A percentile compares a stretch with the other conserved stretches of the same genome.
phyloP scores from a whole-genome alignment of 192 early-diverging fungal species.

The Gonapodya prolifera region DNA sequence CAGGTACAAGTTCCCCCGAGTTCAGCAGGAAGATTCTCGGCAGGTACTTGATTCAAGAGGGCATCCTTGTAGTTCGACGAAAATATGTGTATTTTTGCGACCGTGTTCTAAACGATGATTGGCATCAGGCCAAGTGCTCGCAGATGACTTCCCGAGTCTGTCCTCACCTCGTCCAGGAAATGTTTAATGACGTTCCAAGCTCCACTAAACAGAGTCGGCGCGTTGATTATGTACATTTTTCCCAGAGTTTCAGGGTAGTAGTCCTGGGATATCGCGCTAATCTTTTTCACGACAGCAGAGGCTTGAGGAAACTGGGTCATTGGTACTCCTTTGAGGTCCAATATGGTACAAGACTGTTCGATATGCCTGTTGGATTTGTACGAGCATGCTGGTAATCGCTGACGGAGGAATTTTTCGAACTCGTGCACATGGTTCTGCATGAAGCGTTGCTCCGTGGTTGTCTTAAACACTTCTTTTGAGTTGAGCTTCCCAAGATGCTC shows the following conservation, averaged over 20 bases:
- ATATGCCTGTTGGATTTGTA: constrained; percentile 42
- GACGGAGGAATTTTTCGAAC: constrained; percentile 55
- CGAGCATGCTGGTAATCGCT: constrained; percentile 69
- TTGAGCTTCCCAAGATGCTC: constrained; percentile 70
- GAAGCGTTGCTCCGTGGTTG: constrained; percentile 56
- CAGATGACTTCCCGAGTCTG: background rate
- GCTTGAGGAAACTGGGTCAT: constrained; percentile 61
- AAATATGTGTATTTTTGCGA: constrained; percentile 50
- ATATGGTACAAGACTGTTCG: constrained; percentile 74
- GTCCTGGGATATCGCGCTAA: constrained; percentile 77
- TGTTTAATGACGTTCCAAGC: constrained; percentile 66
- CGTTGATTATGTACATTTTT: constrained; percentile 87
- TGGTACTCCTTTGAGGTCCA: constrained; percentile 81
- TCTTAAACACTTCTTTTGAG: constrained; percentile 42
- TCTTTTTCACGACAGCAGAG: constrained; percentile 47
- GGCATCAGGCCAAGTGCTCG: constrained; percentile 27
- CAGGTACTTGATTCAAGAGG: constrained; percentile 47
- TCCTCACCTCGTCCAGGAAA: constrained; percentile 58
- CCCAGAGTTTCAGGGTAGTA: constrained; percentile 91
- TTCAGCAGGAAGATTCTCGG: constrained; percentile 54
- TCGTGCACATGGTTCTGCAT: constrained; percentile 60
- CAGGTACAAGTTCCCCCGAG: constrained; percentile 62
- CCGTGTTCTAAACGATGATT: constrained; percentile 54
- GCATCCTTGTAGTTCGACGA: constrained; percentile 40
- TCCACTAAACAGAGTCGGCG: constrained; percentile 74